These are phyloP conservation scores for Starmerella geochares DNA, from an alignment of 805 yeast genomes.

Conservation along the genomic window DNA sequence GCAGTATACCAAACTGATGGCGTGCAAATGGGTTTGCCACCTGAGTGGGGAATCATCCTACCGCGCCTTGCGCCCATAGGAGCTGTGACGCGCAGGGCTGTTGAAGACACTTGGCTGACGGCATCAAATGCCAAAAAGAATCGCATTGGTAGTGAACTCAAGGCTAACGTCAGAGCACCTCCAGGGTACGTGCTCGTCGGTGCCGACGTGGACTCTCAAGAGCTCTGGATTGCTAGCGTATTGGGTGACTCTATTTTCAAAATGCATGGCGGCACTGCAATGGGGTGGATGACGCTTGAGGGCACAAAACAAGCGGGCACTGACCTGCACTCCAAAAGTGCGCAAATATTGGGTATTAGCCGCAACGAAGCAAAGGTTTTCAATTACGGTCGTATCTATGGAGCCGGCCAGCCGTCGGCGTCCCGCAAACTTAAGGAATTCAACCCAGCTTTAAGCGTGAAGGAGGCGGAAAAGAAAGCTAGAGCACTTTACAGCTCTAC, in stretches of 20 bases:
- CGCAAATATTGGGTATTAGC: conserved; percentile 75
- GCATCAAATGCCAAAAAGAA: conserved; percentile 85
- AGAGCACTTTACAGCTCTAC: conserved; percentile 63
- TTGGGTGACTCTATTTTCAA: conserved; percentile 86
- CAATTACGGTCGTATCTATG: conserved; percentile 94
- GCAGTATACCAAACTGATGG: conserved; percentile 45
- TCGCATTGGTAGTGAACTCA: conserved; percentile 86
- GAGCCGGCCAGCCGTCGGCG: conserved; percentile 92
- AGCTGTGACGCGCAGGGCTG: conserved; percentile 90
- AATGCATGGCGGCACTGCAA: conserved; percentile 89
- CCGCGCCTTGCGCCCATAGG: conserved; percentile 91
- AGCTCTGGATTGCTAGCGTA: conserved; percentile 92
- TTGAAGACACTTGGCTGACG: conserved; percentile 94
- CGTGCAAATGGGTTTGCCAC: conserved; percentile 12
- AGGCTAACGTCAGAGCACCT: conserved; percentile 79
- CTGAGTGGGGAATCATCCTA: conserved; percentile 55
- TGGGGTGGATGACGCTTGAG: conserved; percentile 99
- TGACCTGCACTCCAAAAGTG: conserved; percentile 90
- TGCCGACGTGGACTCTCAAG: conserved; percentile 98
- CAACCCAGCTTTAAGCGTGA: conserved; percentile 57
- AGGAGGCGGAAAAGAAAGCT: conserved; percentile 58
- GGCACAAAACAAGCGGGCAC: conserved; percentile 88
- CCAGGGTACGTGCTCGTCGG: conserved; percentile 86
- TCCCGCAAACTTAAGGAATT: conserved; percentile 72
- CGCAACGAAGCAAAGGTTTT: conserved; percentile 90